Evolutionary conservation across 176 grass and related monocot genomes (phyloP).

Genomic region (Panicum miliaceum): DNA sequence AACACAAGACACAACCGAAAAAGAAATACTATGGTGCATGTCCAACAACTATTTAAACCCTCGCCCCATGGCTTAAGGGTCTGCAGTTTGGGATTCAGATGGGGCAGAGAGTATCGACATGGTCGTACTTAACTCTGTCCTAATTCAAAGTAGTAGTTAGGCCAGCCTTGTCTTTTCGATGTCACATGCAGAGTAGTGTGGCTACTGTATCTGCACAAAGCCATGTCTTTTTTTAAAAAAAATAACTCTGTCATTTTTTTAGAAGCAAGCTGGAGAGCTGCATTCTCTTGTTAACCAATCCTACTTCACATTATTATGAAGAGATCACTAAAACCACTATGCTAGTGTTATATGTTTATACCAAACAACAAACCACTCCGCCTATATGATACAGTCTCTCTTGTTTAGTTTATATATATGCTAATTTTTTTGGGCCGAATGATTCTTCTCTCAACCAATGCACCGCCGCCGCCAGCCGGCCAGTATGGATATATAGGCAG

Average conservation of each 20-base stretch:
- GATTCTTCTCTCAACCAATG: neutral
- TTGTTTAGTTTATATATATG: neutral
- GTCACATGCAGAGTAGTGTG: neutral
- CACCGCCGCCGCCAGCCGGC: neutral
- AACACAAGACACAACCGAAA: neutral
- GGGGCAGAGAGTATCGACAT: slow-evolving; percentile 32
- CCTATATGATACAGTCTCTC: neutral
- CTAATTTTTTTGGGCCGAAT: neutral
- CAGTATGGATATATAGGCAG: neutral
- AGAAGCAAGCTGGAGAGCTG: no score
- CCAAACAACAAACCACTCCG: neutral
- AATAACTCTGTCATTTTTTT: neutral
- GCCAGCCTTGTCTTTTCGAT: slow-evolving; percentile 23
- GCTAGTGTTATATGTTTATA: neutral
- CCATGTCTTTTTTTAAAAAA: neutral
- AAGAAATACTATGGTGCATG: neutral
- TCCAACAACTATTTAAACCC: slow-evolving; percentile 34
- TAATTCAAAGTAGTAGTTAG: slow-evolving; percentile 41
- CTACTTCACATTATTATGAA: neutral
- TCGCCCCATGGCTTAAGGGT: neutral
- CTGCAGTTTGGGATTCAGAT: slow-evolving; percentile 24
- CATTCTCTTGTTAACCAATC: slow-evolving; percentile 30
- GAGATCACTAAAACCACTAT: slow-evolving; percentile 3
- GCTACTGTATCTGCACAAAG: neutral
- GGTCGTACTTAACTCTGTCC: slow-evolving; percentile 18